Evolutionary conservation across 768 basidiomycete genomes (phyloP), one percentile per base, ranked within the genome.

Genomic region (Hemileccinum impolitum): DNA sequence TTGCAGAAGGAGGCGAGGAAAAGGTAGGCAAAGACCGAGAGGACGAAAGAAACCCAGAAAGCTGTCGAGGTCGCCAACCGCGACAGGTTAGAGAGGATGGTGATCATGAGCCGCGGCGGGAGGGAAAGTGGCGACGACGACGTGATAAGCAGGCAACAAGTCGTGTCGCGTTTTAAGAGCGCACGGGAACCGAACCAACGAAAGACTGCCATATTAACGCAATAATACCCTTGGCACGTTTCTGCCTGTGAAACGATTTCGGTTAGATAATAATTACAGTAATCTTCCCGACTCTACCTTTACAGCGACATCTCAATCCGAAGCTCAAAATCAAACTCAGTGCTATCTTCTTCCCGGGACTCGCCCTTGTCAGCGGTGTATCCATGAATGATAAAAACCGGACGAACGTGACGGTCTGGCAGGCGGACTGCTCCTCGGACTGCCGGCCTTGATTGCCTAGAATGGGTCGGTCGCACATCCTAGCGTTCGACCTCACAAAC

Each of bases 151-250:
- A 30, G 52, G 19, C 4, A 11, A 5, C n/a, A 28, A 46, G 49
- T 28, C 28, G 48, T 37, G 46, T 53, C 52, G 53, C 59, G 45
- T 41, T 59, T 63, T 61, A 63, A 64, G 49, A 47, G 47, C 43
- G 41, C 48, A 30, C 47, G 47, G 50, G 51, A 58, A 61, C 32
- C 52, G 57, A 59, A 43, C 48, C 44, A 47, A 55, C 41, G n/a
- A n/a, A n/a, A n/a, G n/a, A n/a, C n/a, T n/a, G n/a, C n/a, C n/a
- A n/a, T n/a, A n/a, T n/a, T n/a, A n/a, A n/a, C n/a, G n/a, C n/a
- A n/a, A n/a, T n/a, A n/a, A n/a, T n/a, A n/a, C n/a, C n/a, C n/a
- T 51, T 45, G 23, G 57, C 59, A 64, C 61, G 61, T 62, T 62
- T 55, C 58, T 51, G 32, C 18, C 48, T 63, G 57, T 48, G 61